Evolutionary conservation across 192 early-diverging fungal species (phyloP).

Genomic region (Coemansia sp.): DNA sequence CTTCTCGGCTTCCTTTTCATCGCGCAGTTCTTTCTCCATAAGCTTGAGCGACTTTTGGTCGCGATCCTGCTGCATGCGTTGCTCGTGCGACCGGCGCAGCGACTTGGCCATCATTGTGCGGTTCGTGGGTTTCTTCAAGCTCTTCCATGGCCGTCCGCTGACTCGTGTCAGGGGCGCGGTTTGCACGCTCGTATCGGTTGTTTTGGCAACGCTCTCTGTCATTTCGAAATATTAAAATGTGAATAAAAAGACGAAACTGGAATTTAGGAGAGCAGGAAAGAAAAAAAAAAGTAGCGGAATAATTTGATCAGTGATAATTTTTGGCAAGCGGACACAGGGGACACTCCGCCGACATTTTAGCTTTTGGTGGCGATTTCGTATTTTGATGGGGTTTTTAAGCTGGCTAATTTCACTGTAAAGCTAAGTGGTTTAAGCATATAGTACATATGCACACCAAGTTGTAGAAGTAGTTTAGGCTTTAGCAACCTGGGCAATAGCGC

Average conservation of each 20-base stretch:
- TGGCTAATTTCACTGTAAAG: no score
- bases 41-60: conserved; percentile 30
- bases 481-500: no score
- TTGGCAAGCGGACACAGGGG: not conserved
- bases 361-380: not conserved
- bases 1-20: conserved; percentile 38
- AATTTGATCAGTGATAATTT: not conserved
- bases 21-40: conserved; percentile 34
- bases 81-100: conserved; percentile 34
- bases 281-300: not conserved
- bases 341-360: not conserved
- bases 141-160: conserved; percentile 51
- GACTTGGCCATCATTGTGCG: conserved; percentile 51
- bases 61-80: conserved; percentile 33
- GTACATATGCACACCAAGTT: no score
- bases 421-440: no score
- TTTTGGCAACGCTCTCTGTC: not conserved
- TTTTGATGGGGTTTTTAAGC: no score
- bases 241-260: not conserved
- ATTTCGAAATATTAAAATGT: no score
- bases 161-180: conserved; percentile 33
- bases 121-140: conserved; percentile 33
- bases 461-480: no score
- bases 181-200: conserved; percentile 6
- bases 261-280: not conserved